Conservation (phyloP, 345 rosid species). For the Populus alba region DNA sequence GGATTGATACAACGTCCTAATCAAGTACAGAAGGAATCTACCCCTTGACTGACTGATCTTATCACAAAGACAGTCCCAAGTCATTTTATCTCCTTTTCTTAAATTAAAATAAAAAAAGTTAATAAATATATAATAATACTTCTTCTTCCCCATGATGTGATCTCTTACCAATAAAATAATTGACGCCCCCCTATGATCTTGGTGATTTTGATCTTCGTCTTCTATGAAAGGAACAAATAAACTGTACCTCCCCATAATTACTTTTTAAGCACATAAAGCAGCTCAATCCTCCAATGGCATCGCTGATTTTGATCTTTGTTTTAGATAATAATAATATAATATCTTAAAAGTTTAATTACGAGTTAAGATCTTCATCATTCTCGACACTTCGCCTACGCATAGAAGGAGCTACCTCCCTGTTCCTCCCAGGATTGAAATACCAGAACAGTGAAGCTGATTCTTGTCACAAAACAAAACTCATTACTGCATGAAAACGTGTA, state of each 20-base stretch:
- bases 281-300: not conserved
- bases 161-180: not conserved
- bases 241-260: not conserved
- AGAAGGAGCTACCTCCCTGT: not conserved
- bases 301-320: not conserved
- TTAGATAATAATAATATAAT: no score
- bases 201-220: not conserved
- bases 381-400: no score
- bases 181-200: not conserved
- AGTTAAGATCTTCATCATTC: no score
- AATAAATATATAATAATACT: no score
- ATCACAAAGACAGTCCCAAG: not conserved
- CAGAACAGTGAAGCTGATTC: not conserved
- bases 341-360: no score
- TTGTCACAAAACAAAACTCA: not conserved
- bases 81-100: not conserved
- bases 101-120: no score
- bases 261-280: not conserved
- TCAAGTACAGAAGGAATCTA: not conserved
- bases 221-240: not conserved
- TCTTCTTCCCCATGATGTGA: not conserved
- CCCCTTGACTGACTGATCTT: not conserved
- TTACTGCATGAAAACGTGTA: not conserved
- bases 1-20: not conserved
- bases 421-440: not conserved